Conservation (phyloP, 805 yeast species). For the Candida stauntonica region DNA sequence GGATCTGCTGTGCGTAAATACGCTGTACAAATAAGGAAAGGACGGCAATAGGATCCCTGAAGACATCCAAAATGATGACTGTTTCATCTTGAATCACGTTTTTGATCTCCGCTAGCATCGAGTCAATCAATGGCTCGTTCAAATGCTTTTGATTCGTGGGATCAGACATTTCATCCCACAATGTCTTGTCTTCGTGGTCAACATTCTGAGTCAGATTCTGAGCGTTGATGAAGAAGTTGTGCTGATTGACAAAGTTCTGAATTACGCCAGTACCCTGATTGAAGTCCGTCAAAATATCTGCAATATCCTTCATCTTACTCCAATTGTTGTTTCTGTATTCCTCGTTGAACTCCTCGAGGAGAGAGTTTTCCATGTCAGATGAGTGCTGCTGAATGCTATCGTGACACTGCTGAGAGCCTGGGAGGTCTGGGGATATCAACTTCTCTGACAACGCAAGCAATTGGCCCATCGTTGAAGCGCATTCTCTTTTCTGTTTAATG, state of each 20-base stretch:
- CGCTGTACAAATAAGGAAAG: constrained; percentile 68
- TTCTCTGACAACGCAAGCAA: constrained; percentile 61
- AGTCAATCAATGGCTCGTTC: constrained; percentile 49
- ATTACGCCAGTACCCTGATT: constrained; percentile 84
- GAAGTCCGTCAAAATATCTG: constrained; percentile 69
- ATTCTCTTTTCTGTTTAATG: constrained; percentile 51
- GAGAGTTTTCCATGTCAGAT: constrained; percentile 66
- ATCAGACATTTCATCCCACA: constrained; percentile 59
- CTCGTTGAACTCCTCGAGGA: constrained; percentile 64
- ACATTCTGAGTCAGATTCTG: constrained; percentile 24
- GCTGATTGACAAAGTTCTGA: constrained; percentile 76
- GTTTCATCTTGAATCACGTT: constrained; percentile 68
- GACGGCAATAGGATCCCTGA: constrained; percentile 62
- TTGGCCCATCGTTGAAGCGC: constrained; percentile 68
- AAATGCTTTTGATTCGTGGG: constrained; percentile 47
- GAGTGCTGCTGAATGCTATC: constrained; percentile 61
- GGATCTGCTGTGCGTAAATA: constrained; percentile 67
- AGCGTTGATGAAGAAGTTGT: constrained; percentile 54
- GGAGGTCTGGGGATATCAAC: constrained; percentile 50
- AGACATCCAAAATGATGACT: constrained; percentile 66
- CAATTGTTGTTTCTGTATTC: constrained; percentile 70
- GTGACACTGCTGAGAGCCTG: constrained; percentile 35
- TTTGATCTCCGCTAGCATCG: constrained; percentile 50
- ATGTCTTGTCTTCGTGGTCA: constrained; percentile 37
- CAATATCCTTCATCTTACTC: constrained; percentile 68